A percentile compares a stretch with the other conserved stretches of the same genome.
Evolutionary conservation across 192 early-diverging fungal species (phyloP).

Genomic region (Backusella mclennaniae): DNA sequence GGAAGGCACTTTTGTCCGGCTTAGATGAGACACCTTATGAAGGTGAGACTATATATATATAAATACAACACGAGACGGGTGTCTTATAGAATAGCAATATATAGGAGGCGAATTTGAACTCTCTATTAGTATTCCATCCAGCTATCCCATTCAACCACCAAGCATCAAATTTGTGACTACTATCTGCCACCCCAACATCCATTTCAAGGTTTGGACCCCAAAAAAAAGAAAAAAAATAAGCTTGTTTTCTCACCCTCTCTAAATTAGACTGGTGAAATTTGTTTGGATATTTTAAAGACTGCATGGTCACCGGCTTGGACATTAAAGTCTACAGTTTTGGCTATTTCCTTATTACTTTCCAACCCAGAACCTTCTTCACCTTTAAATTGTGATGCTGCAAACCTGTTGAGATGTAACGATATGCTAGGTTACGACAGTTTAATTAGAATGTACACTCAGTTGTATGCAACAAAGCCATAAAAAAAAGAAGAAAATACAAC

Average conservation of each 20-base stretch:
- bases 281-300: slow-evolving; percentile 90
- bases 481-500: neutral
- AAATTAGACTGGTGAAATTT: slow-evolving; percentile 91
- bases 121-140: slow-evolving; percentile 63
- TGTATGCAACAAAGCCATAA: slow-evolving; percentile 52
- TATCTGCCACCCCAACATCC: slow-evolving; percentile 92
- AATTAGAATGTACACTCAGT: slow-evolving; percentile 79
- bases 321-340: slow-evolving; percentile 78
- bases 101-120: slow-evolving; percentile 69
- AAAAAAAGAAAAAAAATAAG: neutral
- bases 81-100: slow-evolving; percentile 13
- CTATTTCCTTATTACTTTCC: slow-evolving; percentile 80
- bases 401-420: slow-evolving; percentile 87
- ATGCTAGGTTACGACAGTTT: slow-evolving; percentile 83
- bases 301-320: slow-evolving; percentile 98
- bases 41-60: slow-evolving; percentile 36
- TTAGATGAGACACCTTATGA: slow-evolving; percentile 68
- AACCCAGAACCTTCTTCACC: slow-evolving; percentile 89
- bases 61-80: neutral
- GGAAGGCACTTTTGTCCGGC: slow-evolving; percentile 68
- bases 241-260: neutral
- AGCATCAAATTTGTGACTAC: slow-evolving; percentile 69
- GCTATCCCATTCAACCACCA: slow-evolving; percentile 82
- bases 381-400: slow-evolving; percentile 94
- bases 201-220: slow-evolving; percentile 70